Evolutionary conservation across 331 rosid species (phyloP).

Genomic region (Spiraea crenata): DNA sequence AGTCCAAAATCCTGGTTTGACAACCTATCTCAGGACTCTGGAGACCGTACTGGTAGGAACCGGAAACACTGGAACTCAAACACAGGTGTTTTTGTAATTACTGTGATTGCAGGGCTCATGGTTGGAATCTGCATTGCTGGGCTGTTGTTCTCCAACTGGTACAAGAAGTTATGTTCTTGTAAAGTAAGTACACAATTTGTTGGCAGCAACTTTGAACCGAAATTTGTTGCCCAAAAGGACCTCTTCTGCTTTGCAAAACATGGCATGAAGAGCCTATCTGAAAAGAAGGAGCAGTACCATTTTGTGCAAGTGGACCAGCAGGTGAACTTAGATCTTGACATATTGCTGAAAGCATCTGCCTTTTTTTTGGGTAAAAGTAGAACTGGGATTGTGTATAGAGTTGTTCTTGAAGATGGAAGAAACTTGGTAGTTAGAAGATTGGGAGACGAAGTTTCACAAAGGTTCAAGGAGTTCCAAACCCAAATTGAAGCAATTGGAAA

Average conservation of each 20-base stretch:
- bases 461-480: conserved; percentile 85
- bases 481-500: conserved; percentile 95
- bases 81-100: conserved; percentile 50
- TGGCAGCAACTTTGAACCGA: conserved; percentile 38
- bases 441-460: conserved; percentile 92
- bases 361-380: conserved; percentile 86
- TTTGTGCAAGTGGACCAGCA: conserved; percentile 68
- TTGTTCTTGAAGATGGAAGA: conserved; percentile 85
- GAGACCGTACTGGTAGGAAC: background rate
- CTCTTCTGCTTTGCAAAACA: conserved; percentile 70
- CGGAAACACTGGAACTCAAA: conserved; percentile 28
- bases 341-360: conserved; percentile 97
- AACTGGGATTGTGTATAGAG: conserved; percentile 88
- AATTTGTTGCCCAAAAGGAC: conserved; percentile 46
- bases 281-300: conserved; percentile 69
- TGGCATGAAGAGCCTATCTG: conserved; percentile 62
- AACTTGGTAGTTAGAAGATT: conserved; percentile 83
- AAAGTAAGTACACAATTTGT: conserved; percentile 30
- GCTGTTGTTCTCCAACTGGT: conserved; percentile 69
- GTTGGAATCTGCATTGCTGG: conserved; percentile 80
- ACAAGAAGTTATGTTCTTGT: conserved; percentile 61
- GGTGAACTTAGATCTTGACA: conserved; percentile 81
- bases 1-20: conserved; percentile 40
- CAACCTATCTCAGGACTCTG: background rate
- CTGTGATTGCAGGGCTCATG: conserved; percentile 64